Evolutionary conservation across 331 rosid species (phyloP).

Genomic region (Arachis monticola): DNA sequence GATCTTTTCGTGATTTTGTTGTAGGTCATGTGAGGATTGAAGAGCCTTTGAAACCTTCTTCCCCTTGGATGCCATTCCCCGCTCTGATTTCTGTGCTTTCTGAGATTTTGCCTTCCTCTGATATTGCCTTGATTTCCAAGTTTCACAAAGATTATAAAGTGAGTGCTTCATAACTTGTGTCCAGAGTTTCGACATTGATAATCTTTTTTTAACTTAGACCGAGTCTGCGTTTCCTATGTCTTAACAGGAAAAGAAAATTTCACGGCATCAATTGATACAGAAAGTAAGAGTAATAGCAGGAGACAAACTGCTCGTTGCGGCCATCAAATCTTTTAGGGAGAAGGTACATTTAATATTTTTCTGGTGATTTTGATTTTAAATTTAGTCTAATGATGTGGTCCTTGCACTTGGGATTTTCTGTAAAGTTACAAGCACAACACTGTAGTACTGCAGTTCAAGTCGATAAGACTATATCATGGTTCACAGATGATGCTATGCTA

Average conservation of each 20-base stretch:
- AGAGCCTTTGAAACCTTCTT: conserved; percentile 60
- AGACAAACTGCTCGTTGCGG: conserved; percentile 64
- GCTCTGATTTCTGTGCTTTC: conserved; percentile 69
- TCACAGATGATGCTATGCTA: background rate
- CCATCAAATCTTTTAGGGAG: conserved; percentile 67
- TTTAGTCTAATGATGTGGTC: conserved; percentile 13
- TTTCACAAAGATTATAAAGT: conserved; percentile 64
- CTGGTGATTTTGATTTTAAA: background rate
- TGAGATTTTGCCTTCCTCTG: conserved; percentile 54
- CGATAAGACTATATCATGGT: background rate
- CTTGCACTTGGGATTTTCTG: background rate
- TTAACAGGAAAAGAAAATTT: conserved; percentile 61
- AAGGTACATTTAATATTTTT: conserved; percentile 47
- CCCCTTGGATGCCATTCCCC: conserved; percentile 92
- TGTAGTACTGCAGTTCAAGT: background rate
- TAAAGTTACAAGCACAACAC: conserved; percentile 3
- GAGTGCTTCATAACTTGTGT: conserved; percentile 34
- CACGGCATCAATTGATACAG: conserved; percentile 64
- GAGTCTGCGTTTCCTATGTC: conserved; percentile 14
- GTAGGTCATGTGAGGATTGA: conserved; percentile 49
- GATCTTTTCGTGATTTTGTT: background rate
- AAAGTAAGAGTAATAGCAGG: conserved; percentile 74
- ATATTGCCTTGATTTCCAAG: conserved; percentile 57
- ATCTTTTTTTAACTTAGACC: background rate
- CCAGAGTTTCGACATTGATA: background rate